Base-by-base conservation (phyloP, 495 filamentous ascomycete genomes). In the Aspergillus asperescens region DNA sequence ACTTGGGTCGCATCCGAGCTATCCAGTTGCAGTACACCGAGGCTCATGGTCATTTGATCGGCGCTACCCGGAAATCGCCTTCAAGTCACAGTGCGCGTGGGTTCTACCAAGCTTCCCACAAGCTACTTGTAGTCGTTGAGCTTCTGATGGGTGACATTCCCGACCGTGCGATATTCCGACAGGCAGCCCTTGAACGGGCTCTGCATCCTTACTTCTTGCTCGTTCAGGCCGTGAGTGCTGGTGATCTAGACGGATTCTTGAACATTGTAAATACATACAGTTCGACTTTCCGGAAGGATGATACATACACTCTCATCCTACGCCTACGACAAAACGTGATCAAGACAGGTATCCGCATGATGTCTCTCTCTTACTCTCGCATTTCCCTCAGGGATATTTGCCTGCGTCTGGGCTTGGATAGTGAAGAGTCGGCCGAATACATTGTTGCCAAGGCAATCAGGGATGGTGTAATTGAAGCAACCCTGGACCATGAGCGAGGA, bases 361-460 rank as follows among this genome's bases (percentile, higher is more conserved):
- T 98, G 84, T 96, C 91, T 24, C 76, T 98, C 62, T 93, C 90
- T 46, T 98, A 98, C 72, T 95, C 91, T 45, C 85, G 90, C 51
- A 98, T 98, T 64, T 95, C 90, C n/a, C 79, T 98, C 39, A 83
- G 93, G 47, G 93, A 98, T 63, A 98, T 98, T 56, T 97, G 94
- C 75, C 88, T 96, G 54, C 87, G 93, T 40, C 77, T 98, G 47
- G 86, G 89, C 35, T 73, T 98, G n/a, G 87, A 89, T 49, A 90
- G 84, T 56, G 93, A 98, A 66, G 90, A 98, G 75, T 92, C 86
- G 44, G 93, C 93, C 16, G 93, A 98, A 71, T 98, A 98, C 69
- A 97, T 98, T 67, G 94, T 97, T 25, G 93, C 93, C 38, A 98
- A 98, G 76, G 94, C 93, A 27, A 97, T 98, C 56, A 83, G 93